Evolutionary conservation across 768 basidiomycete genomes (phyloP), one percentile per base, ranked within the genome.

Genomic region (Mycena belliarum): DNA sequence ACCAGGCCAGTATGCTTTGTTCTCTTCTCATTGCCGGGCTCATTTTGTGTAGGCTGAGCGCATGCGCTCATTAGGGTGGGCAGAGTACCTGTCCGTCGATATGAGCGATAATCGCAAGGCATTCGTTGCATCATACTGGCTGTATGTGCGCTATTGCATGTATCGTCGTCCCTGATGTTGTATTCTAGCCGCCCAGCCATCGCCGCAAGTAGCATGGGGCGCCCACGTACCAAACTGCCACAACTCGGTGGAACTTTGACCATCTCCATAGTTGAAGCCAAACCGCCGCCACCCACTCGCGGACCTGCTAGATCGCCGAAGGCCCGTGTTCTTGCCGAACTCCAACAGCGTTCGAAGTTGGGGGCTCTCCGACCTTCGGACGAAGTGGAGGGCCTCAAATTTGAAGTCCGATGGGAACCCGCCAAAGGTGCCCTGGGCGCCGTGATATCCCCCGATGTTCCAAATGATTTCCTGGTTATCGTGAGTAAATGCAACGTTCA

Each of bases 11-110:
- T 67, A 46, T 21, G 18, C 15, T 35, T 21, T 16, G 9, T 29
- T 53, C 16, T 18, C 40, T 48, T 38, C 38, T 44, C 38, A 50
- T 65, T 48, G 29, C n/a, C n/a, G n/a, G 41, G 24, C 43, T 76
- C 18, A 28, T 44, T 52, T 48, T 41, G 14, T 21, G 20, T 32
- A 82, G 89, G 91, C 88, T 2, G 75, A 86, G 68, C 80, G 91
- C 25, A 84, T 94, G 81, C 80, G 89, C 46, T 83, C 83, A n/a
- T 76, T 93, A 4, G 93, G 93, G n/a, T 95, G 93, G 93, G 85
- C 82, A 0, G 84, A 93, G 14, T 87, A 83, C 65, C 70, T 97
- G 29, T 78, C 79, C 5, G 82, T 95, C 15, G 82, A 86, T 40
- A 85, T 95, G 77, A 81, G 80, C 21, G 77, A 82, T 28, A 81